These are phyloP conservation scores for Pichia insulana DNA, from an alignment of 805 yeast species.

Conservation along the genomic window DNA sequence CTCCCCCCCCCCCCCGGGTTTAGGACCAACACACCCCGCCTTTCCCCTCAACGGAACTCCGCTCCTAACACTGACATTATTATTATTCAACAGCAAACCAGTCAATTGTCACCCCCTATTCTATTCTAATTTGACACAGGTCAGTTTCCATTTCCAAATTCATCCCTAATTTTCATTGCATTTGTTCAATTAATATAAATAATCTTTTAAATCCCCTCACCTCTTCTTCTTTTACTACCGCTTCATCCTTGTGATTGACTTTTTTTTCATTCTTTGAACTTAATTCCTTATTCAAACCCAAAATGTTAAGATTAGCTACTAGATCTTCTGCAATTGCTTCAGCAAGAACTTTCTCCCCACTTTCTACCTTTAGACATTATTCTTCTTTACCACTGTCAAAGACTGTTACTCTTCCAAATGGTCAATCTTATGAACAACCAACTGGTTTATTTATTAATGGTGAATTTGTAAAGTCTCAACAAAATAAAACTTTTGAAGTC, in stretches of 20 bases:
- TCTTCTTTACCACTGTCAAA: slow-evolving; percentile 19
- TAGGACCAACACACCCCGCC: not conserved
- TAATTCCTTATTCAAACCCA: not conserved
- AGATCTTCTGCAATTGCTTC: slow-evolving; percentile 1
- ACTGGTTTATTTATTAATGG: slow-evolving; percentile 60
- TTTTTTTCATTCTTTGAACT: no score
- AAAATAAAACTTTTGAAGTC: slow-evolving; percentile 53
- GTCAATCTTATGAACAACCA: slow-evolving; percentile 29
- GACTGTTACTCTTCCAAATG: slow-evolving; percentile 28
- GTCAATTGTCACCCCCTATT: not conserved
- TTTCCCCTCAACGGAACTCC: no score
- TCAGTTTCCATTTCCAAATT: no score
- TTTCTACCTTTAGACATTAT: slow-evolving; percentile 9
- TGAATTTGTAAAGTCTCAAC: slow-evolving; percentile 48
- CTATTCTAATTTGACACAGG: not conserved
- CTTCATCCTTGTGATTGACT: no score
- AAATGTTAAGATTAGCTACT: slow-evolving; percentile 9
- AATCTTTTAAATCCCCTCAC: not conserved
- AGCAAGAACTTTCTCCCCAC: slow-evolving; percentile 1
- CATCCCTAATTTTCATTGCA: no score
- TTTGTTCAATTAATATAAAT: no score
- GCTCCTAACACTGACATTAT: no score
- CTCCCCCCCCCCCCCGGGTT: not conserved
- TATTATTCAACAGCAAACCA: no score
- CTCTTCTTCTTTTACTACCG: not conserved